Evolutionary conservation across 2,329 filamentous ascomycete species (phyloP), one percentile per base, ranked within the genome.

Genomic region (Colletotrichum tropicale): DNA sequence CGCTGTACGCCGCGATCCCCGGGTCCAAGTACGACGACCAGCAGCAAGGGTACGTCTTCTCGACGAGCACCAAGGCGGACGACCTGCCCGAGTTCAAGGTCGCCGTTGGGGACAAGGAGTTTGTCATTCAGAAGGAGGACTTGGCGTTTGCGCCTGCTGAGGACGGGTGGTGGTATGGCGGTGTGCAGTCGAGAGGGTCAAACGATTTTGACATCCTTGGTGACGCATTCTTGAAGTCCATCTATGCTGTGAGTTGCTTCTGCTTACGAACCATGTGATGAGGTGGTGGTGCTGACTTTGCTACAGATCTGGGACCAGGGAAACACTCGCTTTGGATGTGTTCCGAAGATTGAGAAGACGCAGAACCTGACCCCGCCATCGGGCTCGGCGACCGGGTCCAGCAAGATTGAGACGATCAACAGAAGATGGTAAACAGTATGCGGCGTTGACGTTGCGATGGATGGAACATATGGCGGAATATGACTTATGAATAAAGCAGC

Each of bases 41-140:
- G 26, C 70, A 79, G 58, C 79, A 79, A 36, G 80, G 78, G 7
- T 81, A 78, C 69, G 76, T 88, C 55, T 90, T 87, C 71, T 87
- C 88, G 1, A 90, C 88, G 79, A 81, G 81, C 64, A 76, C 83
- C 4, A 76, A 69, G 65, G 48, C 24, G 43, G 58, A 76, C 7
- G 70, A 76, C 24, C 28, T 89, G 58, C 89, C 89, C 8, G 87
- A 90, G 77, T 82, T 90, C 65, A 81, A 85, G 72, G 84, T 94
- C 16, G 89, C 90, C 26, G 87, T 93, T 32, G 92, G 91, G 36
- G 87, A 89, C 75, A 89, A 87, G 77, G 86, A 90, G 34, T 76
- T 69, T 60, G 65, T 55, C 18, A 68, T 76, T 43, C 74, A 76
- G 30, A 74, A 74, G 58, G 74, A 76, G 34, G 70, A 74, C 28